Evolutionary conservation across 306 rosid species (phyloP), one percentile per base, ranked within the genome.

Genomic region (Abrus pulchellus): DNA sequence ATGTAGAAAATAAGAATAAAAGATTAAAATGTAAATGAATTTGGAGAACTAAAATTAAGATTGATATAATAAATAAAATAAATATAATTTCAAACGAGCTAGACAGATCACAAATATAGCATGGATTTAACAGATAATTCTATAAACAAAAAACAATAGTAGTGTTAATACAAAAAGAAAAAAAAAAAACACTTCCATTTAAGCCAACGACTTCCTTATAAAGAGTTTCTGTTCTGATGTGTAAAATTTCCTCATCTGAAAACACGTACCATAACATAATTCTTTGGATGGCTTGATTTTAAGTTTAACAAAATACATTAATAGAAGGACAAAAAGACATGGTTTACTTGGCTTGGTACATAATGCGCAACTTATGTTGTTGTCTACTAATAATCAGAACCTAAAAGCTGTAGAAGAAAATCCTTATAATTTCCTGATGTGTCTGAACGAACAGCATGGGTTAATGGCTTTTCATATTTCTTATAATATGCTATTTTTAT

Each of bases 401-500:
- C 98, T 40, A 90, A 8, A 30, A 92, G 93, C 74, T 84, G 28
- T 5, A 90, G 83, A 68, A 94, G 97, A 78, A 94, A 88, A 14
- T 86, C 81, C 87, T 64, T 78, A 72, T 94, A 94, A 72, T 82
- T 82, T n/a, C 97, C 87, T 30, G 93, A 80, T 32, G 97, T 94
- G 62, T 94, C 98, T 49, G 98, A 89, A 29, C 84, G 88, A 80
- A 94, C 97, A 6, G 86, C 91, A 70, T 86, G 78, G 3, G 89
- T 79, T 84, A 94, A 80, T 30, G 94, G 76, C 61, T 89, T 90
- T 53, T 77, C 81, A 66, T 89, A 89, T 70, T 83, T 85, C 41
- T 20, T 87, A 29, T 44, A 79, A 64, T 92, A 94, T 72, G 86
- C 93, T 6, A 72, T 76, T 86, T 90, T 90, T 80, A 94, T 89